These are phyloP conservation scores for Acanthamoeba triangularis DNA, from an alignment of 208 protist species.

Conservation along the genomic window DNA sequence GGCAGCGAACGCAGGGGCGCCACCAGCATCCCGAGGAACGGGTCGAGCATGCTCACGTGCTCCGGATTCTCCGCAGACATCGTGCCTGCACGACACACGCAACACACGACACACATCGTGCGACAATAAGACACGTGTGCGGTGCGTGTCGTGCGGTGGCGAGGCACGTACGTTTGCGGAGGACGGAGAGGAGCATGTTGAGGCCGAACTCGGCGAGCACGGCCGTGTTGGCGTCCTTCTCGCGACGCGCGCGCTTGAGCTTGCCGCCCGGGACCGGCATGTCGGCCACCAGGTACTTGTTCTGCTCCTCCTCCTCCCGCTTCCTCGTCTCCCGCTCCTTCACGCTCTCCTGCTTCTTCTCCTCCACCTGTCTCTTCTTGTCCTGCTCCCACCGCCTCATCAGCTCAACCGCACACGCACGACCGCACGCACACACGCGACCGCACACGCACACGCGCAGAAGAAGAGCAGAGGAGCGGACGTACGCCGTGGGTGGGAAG, in stretches of 20 bases:
- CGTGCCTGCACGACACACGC: background rate
- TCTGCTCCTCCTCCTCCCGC: slow-evolving; percentile 45
- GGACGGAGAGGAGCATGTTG: slow-evolving; percentile 10
- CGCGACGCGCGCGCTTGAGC: slow-evolving; percentile 16
- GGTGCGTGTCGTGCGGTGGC: no score
- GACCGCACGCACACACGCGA: background rate
- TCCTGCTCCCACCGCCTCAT: background rate
- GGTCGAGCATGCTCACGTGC: slow-evolving; percentile 51
- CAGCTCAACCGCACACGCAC: background rate
- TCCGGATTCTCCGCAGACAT: slow-evolving; percentile 39
- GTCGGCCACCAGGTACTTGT: slow-evolving; percentile 59
- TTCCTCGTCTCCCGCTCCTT: background rate
- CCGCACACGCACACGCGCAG: background rate
- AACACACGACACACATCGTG: background rate
- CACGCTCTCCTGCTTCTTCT: background rate
- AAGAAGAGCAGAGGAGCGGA: no score
- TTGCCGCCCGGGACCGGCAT: slow-evolving; percentile 14
- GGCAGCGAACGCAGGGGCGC: background rate
- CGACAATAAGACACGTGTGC: background rate
- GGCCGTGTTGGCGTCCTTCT: slow-evolving; percentile 54
- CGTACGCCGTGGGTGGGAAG: background rate
- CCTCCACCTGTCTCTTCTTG: slow-evolving; percentile 1
- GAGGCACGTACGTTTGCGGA: slow-evolving; percentile 20
- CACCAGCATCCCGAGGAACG: slow-evolving; percentile 20
- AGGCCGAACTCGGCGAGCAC: slow-evolving; percentile 57